These are phyloP conservation scores for Rhododendron ovatum DNA, from an alignment of 148 eudicot genomes.

Conservation along the genomic window DNA sequence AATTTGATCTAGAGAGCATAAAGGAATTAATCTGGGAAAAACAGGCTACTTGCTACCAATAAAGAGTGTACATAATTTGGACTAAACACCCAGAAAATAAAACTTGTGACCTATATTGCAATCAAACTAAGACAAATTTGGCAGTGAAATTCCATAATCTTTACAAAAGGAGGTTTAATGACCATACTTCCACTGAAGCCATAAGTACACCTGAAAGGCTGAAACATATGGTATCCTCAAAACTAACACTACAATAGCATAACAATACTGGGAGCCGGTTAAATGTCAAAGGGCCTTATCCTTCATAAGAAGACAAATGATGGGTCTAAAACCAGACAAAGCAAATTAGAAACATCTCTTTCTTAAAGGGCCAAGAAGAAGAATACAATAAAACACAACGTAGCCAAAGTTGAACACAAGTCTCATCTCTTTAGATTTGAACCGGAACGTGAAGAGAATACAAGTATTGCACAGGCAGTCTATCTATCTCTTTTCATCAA, in stretches of 20 bases:
- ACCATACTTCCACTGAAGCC: neutral
- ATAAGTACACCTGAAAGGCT: neutral
- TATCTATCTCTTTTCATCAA: neutral
- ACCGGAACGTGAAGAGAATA: neutral
- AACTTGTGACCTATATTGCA: neutral
- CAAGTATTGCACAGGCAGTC: neutral
- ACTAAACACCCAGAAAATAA: neutral
- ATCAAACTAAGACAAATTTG: neutral
- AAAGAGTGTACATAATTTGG: neutral
- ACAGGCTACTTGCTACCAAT: neutral
- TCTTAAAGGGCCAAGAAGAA: neutral
- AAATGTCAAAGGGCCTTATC: neutral
- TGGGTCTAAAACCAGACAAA: neutral
- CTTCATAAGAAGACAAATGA: neutral
- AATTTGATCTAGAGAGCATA: neutral
- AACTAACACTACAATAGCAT: neutral
- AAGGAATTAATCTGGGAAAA: neutral
- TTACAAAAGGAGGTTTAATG: neutral
- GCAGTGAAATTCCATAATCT: neutral
- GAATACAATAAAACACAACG: neutral
- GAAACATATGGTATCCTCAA: neutral
- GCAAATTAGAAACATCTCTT: neutral
- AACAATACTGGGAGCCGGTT: neutral
- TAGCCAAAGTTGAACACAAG: neutral
- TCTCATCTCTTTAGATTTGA: neutral